Evolutionary conservation across 495 filamentous ascomycete genomes (phyloP).

Genomic region (Podospora comata): DNA sequence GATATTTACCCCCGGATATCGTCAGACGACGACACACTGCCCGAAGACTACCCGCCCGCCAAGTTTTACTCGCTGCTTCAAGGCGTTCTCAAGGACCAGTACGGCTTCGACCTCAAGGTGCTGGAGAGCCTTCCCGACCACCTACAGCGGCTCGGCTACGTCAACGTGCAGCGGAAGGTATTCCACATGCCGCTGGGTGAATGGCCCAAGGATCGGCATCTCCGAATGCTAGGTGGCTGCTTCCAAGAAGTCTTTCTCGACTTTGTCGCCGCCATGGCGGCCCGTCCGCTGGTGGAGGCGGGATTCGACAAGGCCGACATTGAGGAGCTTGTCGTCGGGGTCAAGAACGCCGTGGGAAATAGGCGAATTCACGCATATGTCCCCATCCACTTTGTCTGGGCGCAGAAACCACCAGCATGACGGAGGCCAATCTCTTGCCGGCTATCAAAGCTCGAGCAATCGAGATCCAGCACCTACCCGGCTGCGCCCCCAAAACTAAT

Average conservation of each 20-base stretch:
- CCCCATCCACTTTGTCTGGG: conserved; percentile 44
- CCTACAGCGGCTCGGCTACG: conserved; percentile 48
- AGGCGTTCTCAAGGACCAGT: conserved; percentile 32
- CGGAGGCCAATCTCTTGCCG: neutral
- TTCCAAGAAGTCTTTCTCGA: conserved; percentile 51
- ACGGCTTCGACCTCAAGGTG: conserved; percentile 44
- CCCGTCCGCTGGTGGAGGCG: conserved; percentile 53
- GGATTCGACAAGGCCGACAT: conserved; percentile 41
- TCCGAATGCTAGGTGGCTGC: conserved; percentile 56
- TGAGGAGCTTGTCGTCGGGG: conserved; percentile 28
- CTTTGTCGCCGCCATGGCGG: conserved; percentile 52
- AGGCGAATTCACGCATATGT: conserved; percentile 40
- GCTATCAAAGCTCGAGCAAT: neutral
- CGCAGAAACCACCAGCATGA: conserved; percentile 40
- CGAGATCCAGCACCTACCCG: neutral
- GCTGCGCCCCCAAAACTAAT: neutral
- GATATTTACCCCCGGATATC: conserved; percentile 50
- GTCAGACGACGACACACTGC: conserved; percentile 53
- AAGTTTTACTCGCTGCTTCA: conserved; percentile 37
- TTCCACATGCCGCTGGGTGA: conserved; percentile 60
- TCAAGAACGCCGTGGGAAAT: conserved; percentile 33
- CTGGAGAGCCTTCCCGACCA: conserved; percentile 38
- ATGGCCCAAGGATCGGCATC: conserved; percentile 56
- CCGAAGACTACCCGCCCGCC: conserved; percentile 43
- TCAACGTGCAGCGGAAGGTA: conserved; percentile 48